Evolutionary conservation across 306 rosid genomes (phyloP), one percentile per base, ranked within the genome.

Genomic region (Dalbergia oliveri): DNA sequence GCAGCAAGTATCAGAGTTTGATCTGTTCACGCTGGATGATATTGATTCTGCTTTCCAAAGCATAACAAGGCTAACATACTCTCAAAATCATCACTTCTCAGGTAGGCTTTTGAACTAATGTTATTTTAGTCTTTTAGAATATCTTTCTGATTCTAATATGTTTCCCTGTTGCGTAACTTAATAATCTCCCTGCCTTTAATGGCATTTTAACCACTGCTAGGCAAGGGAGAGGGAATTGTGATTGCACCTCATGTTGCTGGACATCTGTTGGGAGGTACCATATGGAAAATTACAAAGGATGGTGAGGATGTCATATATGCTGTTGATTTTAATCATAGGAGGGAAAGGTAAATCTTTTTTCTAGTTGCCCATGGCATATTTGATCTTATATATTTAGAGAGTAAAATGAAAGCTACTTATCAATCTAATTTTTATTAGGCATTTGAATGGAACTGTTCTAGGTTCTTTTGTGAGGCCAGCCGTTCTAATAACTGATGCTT

Each of bases 251-350:
- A 93, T 71, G 93, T 85, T 89, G 97, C 98, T 64, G 99, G 99
- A 62, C 99, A 95, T 90, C 90, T 95, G 26, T 86, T 95, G 90
- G 99, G 99, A 64, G 99, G 99, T 56, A 90, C 96, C 13, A 81
- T 89, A 33, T 95, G 99, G 99, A 95, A 90, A 88, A 93, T 95
- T 73, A 93, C 99, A 15, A 95, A 95, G 86, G 99, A 95, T 79
- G 98, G 99, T 2, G 98, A 95, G 75, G 99, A 95, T 49, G 94
- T 95, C 82, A 88, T 95, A 80, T 95, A 95, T 86, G 99, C 99
- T 57, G 98, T 95, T 69, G 99, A 95, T 83, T 95, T 90, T 73
- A 95, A 95, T 83, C 99, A 95, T 83, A 86, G 98, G 44, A 95
- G 91, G 82, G 98, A 95, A 84, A 89, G 96, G 99, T 93, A 83